Evolutionary conservation across 495 filamentous ascomycete genomes (phyloP), one percentile per base, ranked within the genome.

Genomic region (Neurospora sp.): DNA sequence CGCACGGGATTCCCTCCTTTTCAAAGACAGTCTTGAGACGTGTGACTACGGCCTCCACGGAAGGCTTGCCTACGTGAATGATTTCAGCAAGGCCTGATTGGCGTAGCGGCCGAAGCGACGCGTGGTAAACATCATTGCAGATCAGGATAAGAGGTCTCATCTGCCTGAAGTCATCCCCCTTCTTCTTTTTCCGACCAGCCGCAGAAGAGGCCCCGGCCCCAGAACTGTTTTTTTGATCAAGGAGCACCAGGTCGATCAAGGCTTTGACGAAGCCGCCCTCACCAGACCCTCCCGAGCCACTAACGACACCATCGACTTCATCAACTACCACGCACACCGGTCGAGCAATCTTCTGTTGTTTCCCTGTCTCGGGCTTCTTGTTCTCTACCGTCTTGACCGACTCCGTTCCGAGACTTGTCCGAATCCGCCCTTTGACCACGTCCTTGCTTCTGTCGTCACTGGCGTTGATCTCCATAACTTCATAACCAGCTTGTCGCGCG

Each of bases 101-200:
- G 38, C 96, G 88, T 20, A 99, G 86, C 22, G 92, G 93, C 12
- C 93, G 88, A 37, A 99, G 86, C 71, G 94, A 92, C 31, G 96
- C 88, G 76, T 96, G 93, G 79, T 99, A 99, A n/a, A 97, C 88
- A 81, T 99, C 96, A 73, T 99, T 99, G 86, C 96, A 99, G 72
- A 99, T 94, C 38, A 98, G 82, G 72, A 99, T 93, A 41, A 99
- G 84, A 0, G 96, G 96, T 68, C 96, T 88, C 81, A 94, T 86
- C 70, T 97, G 87, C 38, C 90, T 87, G 80, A 98, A 99, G 46
- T 89, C 89, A 75, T 97, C 93, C 0, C 90, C 90, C 77, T 91
- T 93, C 81, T 88, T 86, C 73, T 85, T 89, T 42, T 74, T 77
- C 8, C 74, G 68, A 7, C 16, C 70, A 61, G 53, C 76, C 6